Percentiles rank a stretch among this genome's conserved stretches.
Conservation (phyloP, 2,329 filamentous ascomycete genomes). For the Teratosphaeriaceae sp. region DNA sequence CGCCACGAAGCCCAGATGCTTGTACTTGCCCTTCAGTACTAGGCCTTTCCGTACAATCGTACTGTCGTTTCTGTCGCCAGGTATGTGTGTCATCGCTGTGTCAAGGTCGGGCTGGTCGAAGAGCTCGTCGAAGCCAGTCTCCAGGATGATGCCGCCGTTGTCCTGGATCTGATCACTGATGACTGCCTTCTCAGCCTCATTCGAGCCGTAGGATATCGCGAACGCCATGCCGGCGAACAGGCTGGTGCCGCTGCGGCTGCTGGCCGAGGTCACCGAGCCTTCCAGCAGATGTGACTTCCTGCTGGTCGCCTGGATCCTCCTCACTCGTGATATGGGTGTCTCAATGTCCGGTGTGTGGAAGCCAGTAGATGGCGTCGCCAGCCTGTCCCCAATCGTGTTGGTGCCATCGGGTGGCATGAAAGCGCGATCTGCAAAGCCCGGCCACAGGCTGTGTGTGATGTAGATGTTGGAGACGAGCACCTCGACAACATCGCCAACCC, state of each 20-base stretch:
- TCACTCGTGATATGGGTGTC: constrained; percentile 45
- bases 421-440: constrained; percentile 32
- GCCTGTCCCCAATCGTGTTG: constrained; percentile 10
- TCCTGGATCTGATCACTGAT: constrained; percentile 58
- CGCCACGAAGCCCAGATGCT: constrained; percentile 66
- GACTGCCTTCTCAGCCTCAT: constrained; percentile 49
- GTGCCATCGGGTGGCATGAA: constrained; percentile 25
- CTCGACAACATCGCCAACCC: constrained; percentile 26
- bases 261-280: constrained; percentile 17
- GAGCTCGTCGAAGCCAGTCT: constrained; percentile 72
- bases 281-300: constrained; percentile 20
- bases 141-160: constrained; percentile 66
- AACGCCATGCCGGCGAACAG: constrained; percentile 81
- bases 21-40: constrained; percentile 46
- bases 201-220: constrained; percentile 66
- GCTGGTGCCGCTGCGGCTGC: constrained; percentile 20
- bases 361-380: constrained; percentile 18
- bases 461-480: constrained; percentile 39
- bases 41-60: constrained; percentile 15
- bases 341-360: constrained; percentile 31
- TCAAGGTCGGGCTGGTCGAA: constrained; percentile 51
- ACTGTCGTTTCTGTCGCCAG: constrained; percentile 13
- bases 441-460: constrained; percentile 38
- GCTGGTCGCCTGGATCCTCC: constrained; percentile 28
- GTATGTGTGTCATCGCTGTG: constrained; percentile 15